phyloP scores from a whole-genome alignment of 306 rosid species.

The Begonia peltatifolia region DNA sequence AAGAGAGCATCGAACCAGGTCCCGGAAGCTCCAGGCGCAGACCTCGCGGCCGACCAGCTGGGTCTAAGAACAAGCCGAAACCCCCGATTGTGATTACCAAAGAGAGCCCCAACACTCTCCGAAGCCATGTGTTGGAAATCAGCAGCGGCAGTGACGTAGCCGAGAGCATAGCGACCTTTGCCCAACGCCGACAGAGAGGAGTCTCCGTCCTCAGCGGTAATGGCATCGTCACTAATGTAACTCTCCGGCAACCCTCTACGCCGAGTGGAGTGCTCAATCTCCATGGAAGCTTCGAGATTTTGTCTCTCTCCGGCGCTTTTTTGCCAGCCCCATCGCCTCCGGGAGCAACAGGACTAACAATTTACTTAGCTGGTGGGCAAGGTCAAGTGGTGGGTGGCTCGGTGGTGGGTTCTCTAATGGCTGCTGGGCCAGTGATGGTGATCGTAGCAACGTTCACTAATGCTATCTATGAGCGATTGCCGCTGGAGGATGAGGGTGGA shows the following conservation, averaged over 20 bases:
- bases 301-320: conserved; percentile 64
- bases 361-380: conserved; percentile 53
- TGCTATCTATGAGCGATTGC: conserved; percentile 64
- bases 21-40: conserved; percentile 32
- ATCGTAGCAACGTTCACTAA: conserved; percentile 70
- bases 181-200: conserved; percentile 66
- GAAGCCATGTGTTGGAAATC: conserved; percentile 68
- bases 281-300: conserved; percentile 58
- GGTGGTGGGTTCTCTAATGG: conserved; percentile 51
- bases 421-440: conserved; percentile 61
- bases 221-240: conserved; percentile 55
- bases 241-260: conserved; percentile 49
- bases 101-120: conserved; percentile 62
- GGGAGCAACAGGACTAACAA: conserved; percentile 42
- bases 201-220: conserved; percentile 62
- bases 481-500: conserved; percentile 34
- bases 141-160: conserved; percentile 48
- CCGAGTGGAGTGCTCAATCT: conserved; percentile 42
- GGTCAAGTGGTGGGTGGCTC: conserved; percentile 75
- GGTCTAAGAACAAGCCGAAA: conserved; percentile 69
- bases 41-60: conserved; percentile 75
- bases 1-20: conserved; percentile 21
- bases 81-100: conserved; percentile 57
- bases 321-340: conserved; percentile 76
- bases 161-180: conserved; percentile 44